Base-by-base conservation (phyloP, 2,329 filamentous ascomycete species). In the Alternaria tenuissima region DNA sequence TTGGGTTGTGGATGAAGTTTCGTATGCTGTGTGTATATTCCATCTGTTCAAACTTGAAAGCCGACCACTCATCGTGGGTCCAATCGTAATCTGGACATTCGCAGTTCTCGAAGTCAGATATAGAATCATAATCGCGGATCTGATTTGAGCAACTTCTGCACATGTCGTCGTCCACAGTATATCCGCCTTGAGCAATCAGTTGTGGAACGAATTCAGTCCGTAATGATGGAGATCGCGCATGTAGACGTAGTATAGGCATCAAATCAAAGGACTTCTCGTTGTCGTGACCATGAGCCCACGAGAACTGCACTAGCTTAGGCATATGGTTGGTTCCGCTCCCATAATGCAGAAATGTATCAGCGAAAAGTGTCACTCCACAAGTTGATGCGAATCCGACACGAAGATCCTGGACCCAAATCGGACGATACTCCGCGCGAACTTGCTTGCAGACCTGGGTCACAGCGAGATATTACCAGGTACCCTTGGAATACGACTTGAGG, bases 341-440 rank as follows among this genome's bases (percentile, higher is more conserved):
- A 12, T 7, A 6, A 9, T 11, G n/a, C 5, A 46, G 43, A 7
- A 46, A 46, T 2, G 7, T 46, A 9, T 30, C 11, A n/a, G 12
- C 8, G 26, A 30, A 46, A 4, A 7, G 4, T 1, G 8, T 26
- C 22, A 46, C 26, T 11, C 1, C 9, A 4, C 1, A 16, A 11
- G 14, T n/a, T 3, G 2, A 8, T 46, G 3, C n/a, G 5, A 46
- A 46, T 3, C 16, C 7, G 16, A 49, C 28, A 9, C 28, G 47
- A 2, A 36, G 30, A 24, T 34, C 0, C 1, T 1, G 47, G 8
- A 55, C 12, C 59, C 49, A 61, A 0, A 61, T 28, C 5, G 59
- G 59, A 24, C 54, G 49, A 41, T 28, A 57, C 30, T 61, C 59
- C 9, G 54, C 38, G 5, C 58, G 47, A 6, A 54, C n/a, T 16